Evolutionary conservation across 345 rosid species (phyloP), one percentile per base, ranked within the genome.

Genomic region (Erucastrum elatum): DNA sequence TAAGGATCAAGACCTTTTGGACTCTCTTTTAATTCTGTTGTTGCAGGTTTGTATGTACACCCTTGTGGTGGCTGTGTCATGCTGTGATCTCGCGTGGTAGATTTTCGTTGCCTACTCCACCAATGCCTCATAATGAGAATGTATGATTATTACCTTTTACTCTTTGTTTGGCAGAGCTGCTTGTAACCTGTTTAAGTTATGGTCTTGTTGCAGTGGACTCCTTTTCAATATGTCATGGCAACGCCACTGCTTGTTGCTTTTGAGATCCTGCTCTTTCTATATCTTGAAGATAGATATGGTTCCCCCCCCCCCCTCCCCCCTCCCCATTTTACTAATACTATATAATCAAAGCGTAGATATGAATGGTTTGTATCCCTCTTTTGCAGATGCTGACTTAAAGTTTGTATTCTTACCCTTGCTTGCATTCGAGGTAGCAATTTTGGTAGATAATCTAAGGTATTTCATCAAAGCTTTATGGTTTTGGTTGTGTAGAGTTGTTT

Each of bases 51-150:
- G 67, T 88, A 74, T 91, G 89, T 81, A 75, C 88, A 76, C 94
- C 98, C 63, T 76, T 91, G n/a, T 90, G 91, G 97, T 55, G 58
- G 58, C 5, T 91, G 59, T 94, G 90, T 87, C 98, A 90, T 81
- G 86, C 80, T 17, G 90, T 87, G 15, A 88, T 85, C 68, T 90
- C 97, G 12, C 88, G 96, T 46, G 94, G 96, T 71, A 86, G 96
- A 84, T 91, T 91, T 86, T 94, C 98, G 21, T 77, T 94, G 70
- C 98, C 98, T 46, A 90, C 97, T 78, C 97, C 98, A 81, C 70
- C 90, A 74, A 66, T 84, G 88, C 97, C 98, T 84, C 89, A 85
- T 70, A 29, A 29, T 29, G 4, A 29, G 31, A 4, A 29, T 29
- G 31, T 29, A 29, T 29, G 31, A 4, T 29, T 29, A 2, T 60